Percentiles rank a stretch among this genome's conserved stretches.
These are phyloP conservation scores for Populus pruinosa DNA, from an alignment of 345 rosid genomes.

Conservation along the genomic window DNA sequence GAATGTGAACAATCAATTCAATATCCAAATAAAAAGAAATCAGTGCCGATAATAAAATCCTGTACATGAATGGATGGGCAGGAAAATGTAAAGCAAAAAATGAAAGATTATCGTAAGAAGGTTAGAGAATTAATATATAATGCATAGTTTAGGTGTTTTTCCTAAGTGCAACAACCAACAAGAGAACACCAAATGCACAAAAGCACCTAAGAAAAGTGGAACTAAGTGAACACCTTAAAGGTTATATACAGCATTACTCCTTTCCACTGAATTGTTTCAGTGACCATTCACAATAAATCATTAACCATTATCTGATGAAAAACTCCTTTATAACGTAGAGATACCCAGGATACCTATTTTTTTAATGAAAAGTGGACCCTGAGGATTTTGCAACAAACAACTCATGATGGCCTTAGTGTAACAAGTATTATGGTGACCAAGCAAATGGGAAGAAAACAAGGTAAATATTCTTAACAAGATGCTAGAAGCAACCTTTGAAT, in stretches of 20 bases:
- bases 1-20: not conserved
- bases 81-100: not conserved
- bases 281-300: not conserved
- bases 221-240: not conserved
- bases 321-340: not conserved
- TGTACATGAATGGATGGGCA: not conserved
- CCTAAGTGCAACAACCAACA: not conserved
- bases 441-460: slow-evolving; percentile 1
- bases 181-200: not conserved
- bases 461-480: slow-evolving; percentile 4
- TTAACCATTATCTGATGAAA: not conserved
- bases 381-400: not conserved
- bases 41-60: not conserved
- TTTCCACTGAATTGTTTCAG: not conserved
- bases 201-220: not conserved
- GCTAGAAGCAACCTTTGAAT: slow-evolving; percentile 63
- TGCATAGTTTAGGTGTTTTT: not conserved
- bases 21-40: not conserved
- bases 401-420: not conserved
- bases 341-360: not conserved
- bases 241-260: not conserved
- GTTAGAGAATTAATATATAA: not conserved
- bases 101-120: not conserved
- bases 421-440: not conserved
- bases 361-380: not conserved